Evolutionary conservation across 2,329 filamentous ascomycete genomes (phyloP), one percentile per base, ranked within the genome.

Genomic region (Penicillium hordei): DNA sequence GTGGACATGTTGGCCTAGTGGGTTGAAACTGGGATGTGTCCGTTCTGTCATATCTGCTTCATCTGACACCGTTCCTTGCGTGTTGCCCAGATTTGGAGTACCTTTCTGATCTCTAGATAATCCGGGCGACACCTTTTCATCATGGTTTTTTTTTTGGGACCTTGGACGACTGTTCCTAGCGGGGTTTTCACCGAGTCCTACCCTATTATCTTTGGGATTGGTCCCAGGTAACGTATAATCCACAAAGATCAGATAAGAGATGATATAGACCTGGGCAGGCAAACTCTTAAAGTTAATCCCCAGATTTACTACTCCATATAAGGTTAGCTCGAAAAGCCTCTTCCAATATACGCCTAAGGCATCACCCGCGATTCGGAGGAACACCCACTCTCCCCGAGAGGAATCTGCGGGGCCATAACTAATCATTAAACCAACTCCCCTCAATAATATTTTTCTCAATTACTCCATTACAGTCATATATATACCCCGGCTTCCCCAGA

Each of bases 331-430:
- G 31, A 13, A 53, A 57, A 53, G 49, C 21, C 38, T 39, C 19
- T 19, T 38, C 13, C 29, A 15, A 45, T 10, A 8, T 36, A 7
- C 9, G 51, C 57, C 57, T 59, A 21, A 59, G 57, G 57, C 52
- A 45, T 4, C 31, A 42, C 1, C 15, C 4, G 12, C 21, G 9
- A 45, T 42, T 36, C 57, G 57, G 57, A 59, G 57, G 36, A 50
- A 21, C 29, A 21, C 57, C 36, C 17, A 23, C 19, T 23, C 57
- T 59, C 57, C 57, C 57, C 57, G 52, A 51, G 27, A 49, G 31
- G 34, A 50, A 43, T 57, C 55, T 51, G 57, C 52, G 52, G 56
- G 45, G 44, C 45, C 45, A n/a, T 29, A 46, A 31, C 9, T 12
- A 23, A 50, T 50, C 21, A 58, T 54, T 39, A 25, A 51, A 49